Base-by-base conservation (phyloP, 768 basidiomycete genomes). In the Podaxis sp. region DNA sequence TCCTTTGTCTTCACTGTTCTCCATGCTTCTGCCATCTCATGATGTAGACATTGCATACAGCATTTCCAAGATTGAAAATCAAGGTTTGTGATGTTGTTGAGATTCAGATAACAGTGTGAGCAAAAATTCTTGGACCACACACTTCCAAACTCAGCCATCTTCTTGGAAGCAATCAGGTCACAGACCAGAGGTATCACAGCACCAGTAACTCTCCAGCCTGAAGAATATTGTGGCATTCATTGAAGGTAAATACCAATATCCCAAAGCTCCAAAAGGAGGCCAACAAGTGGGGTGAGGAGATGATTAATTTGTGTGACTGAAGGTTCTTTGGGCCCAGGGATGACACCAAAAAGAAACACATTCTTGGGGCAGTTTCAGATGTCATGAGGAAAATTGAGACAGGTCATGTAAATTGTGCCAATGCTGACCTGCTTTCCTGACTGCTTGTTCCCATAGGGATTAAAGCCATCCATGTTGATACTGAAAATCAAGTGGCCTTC, bases 201-300 rank as follows among this genome's bases (percentile, higher is more conserved):
- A 26, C 56, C 55, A 3, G 62, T 64, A n/a, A 77, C 66, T 2
- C 68, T 58, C 1, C 70, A 55, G 2, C 78, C 77, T 13, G 30
- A 3, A 0, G 58, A 48, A 46, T 67, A 58, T 2, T 11, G 2
- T 0, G 13, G 5, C 0, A 74, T 77, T 4, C 50, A 5, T 0
- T 70, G 48, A 6, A 70, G 62, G 48, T 62, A 69, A 6, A 76
- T 36, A 2, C 78, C 76, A 2, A 57, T 13, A 10, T 63, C 1
- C 73, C 75, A 81, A 3, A 74, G 62, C 0, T 49, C 13, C 0
- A 74, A 50, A 1, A 80, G 66, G 24, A 76, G 71, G 46, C 76
- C 70, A 11, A 81, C 70, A 8, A 80, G 69, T 1, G 74, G 76
- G 0, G 37, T 8, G 3, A 81, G 65, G 17, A 75, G 52, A 40